These are phyloP conservation scores for Raffaelea ambrosiae DNA, from an alignment of 2,329 filamentous ascomycete species.

Conservation along the genomic window DNA sequence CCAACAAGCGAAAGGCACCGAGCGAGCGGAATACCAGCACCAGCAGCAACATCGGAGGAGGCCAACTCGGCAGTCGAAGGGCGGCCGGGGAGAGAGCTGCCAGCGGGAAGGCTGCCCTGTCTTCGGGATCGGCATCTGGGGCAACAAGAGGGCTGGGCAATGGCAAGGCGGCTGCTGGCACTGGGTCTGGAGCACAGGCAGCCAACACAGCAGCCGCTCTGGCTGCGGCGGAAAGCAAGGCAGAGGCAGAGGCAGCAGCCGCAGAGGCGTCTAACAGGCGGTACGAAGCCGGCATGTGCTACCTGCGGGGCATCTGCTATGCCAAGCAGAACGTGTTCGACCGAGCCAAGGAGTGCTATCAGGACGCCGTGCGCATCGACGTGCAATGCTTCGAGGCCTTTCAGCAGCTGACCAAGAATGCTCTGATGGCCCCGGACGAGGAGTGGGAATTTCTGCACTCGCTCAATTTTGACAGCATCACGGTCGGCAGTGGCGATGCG, in stretches of 20 bases:
- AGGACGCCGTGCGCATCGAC: constrained; percentile 91
- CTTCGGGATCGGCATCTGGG: constrained; percentile 17
- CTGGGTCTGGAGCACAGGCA: not conserved
- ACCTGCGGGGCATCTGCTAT: constrained; percentile 85
- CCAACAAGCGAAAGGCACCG: constrained; percentile 56
- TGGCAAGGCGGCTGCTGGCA: not conserved
- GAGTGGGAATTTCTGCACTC: constrained; percentile 85
- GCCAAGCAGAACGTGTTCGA: constrained; percentile 97
- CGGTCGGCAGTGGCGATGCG: constrained; percentile 30
- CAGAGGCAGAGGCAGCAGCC: constrained; percentile 6
- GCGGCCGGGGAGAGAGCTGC: constrained; percentile 7
- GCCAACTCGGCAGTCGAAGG: not conserved
- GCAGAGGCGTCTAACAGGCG: constrained; percentile 50
- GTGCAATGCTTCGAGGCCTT: constrained; percentile 98
- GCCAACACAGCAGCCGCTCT: constrained; percentile 36
- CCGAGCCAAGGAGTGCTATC: constrained; percentile 95
- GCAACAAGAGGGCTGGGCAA: constrained; percentile 15
- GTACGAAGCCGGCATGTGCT: constrained; percentile 97
- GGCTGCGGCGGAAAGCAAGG: constrained; percentile 6
- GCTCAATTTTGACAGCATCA: constrained; percentile 81
- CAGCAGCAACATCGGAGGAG: constrained; percentile 21
- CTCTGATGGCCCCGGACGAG: constrained; percentile 79
- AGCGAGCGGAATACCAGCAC: constrained; percentile 1
- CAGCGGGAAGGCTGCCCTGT: constrained; percentile 13
- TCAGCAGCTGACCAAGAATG: constrained; percentile 95